Conservation (phyloP, 176 grass and related monocot genomes). For the Oryza officinalis region DNA sequence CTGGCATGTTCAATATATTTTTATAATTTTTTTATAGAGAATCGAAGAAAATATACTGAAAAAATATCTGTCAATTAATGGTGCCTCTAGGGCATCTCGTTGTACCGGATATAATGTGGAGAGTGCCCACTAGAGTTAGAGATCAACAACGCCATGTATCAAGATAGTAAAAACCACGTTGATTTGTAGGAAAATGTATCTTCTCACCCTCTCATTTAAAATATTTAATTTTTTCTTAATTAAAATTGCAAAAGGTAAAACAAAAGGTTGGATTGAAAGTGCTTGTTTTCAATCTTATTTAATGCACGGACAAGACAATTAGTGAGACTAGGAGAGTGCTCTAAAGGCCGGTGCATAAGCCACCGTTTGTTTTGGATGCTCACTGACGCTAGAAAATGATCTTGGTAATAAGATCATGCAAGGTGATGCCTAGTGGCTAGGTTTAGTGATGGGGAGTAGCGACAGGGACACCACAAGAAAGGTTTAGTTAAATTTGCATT, state of each 20-base stretch:
- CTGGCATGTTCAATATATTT: too few species aligned
- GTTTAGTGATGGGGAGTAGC: too few species aligned
- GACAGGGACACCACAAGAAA: too few species aligned
- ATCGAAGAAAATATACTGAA: too few species aligned
- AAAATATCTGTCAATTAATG: neutral
- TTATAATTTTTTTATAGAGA: too few species aligned
- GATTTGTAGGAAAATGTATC: too few species aligned
- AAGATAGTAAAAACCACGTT: neutral
- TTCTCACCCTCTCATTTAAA: too few species aligned
- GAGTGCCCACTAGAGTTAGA: neutral
- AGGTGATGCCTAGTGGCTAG: too few species aligned
- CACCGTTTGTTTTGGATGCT: neutral
- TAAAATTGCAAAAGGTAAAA: neutral
- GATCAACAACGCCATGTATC: neutral
- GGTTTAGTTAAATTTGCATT: too few species aligned
- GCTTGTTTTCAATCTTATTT: neutral
- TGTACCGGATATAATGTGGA: neutral
- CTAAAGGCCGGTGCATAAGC: neutral
- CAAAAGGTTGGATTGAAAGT: neutral
- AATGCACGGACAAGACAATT: neutral
- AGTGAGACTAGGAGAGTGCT: neutral
- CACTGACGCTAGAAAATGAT: neutral
- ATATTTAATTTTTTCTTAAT: too few species aligned
- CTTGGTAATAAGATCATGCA: too few species aligned
- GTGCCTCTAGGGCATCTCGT: neutral